These are phyloP conservation scores for Fraxinus anomala DNA, from an alignment of 257 asterid genomes.

Conservation along the genomic window DNA sequence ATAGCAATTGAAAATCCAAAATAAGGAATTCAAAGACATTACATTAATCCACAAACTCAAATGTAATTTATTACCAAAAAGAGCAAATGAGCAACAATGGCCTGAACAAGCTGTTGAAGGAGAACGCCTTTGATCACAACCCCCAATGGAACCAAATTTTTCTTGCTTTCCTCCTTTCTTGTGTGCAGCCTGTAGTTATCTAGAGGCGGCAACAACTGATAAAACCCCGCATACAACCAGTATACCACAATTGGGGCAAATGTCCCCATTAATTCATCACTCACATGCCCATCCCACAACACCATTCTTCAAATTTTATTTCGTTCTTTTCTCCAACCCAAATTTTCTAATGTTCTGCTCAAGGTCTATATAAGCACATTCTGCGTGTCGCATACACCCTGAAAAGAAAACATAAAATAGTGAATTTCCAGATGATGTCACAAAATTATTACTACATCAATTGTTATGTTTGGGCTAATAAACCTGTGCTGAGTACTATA, in stretches of 20 bases:
- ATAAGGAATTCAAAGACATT: neutral
- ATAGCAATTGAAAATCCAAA: neutral
- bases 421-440: slow-evolving; percentile 13
- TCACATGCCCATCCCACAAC: slow-evolving; percentile 80
- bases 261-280: slow-evolving; percentile 92
- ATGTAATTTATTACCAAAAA: slow-evolving; percentile 59
- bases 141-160: slow-evolving; percentile 66
- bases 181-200: slow-evolving; percentile 80
- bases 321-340: slow-evolving; percentile 24
- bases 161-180: slow-evolving; percentile 65
- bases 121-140: slow-evolving; percentile 77
- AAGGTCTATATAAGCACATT: slow-evolving; percentile 33
- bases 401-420: slow-evolving; percentile 12
- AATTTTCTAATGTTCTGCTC: slow-evolving; percentile 28
- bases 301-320: slow-evolving; percentile 49
- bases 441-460: neutral
- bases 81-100: slow-evolving; percentile 67
- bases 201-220: slow-evolving; percentile 76
- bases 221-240: slow-evolving; percentile 84
- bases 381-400: slow-evolving; percentile 33
- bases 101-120: slow-evolving; percentile 75
- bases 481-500: neutral
- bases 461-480: neutral
- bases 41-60: neutral
- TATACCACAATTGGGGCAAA: slow-evolving; percentile 84